phyloP scores from a whole-genome alignment of 805 yeast species.

The Myxozyma monticola region DNA sequence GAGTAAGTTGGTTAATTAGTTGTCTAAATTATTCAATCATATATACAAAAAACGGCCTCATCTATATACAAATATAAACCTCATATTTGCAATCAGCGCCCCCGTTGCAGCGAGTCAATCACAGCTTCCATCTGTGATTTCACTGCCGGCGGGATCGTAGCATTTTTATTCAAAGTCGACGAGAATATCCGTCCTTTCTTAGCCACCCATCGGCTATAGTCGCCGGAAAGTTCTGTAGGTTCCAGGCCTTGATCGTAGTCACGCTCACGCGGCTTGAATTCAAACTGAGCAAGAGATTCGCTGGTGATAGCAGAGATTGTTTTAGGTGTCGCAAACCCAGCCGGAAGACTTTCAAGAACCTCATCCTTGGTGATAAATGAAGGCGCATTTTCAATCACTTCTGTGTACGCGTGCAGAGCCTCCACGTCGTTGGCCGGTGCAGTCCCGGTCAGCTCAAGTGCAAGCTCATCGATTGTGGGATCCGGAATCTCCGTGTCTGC shows the following conservation, averaged over 20 bases:
- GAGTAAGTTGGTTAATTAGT: neutral
- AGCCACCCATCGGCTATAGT: slow-evolving; percentile 19
- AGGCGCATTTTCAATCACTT: slow-evolving; percentile 5
- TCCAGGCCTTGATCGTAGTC: slow-evolving; percentile 8
- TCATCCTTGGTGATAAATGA: slow-evolving; percentile 1
- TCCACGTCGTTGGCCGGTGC: too few relatives aligned
- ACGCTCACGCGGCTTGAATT: neutral
- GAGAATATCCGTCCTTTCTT: slow-evolving; percentile 6
- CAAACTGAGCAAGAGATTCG: neutral
- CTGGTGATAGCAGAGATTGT: neutral
- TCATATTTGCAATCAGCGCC: neutral
- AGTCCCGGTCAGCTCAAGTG: too few relatives aligned
- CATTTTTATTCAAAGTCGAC: slow-evolving; percentile 5
- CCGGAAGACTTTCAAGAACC: slow-evolving; percentile 1
- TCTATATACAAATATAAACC: neutral
- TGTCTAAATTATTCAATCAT: neutral
- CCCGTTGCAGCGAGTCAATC: slow-evolving; percentile 1
- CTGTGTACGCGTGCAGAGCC: slow-evolving; percentile 5
- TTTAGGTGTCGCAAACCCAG: slow-evolving; percentile 3
- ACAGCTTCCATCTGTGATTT: slow-evolving; percentile 9
- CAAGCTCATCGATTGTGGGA: too few relatives aligned
- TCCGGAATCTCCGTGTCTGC: too few relatives aligned
- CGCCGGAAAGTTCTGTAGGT: slow-evolving; percentile 12
- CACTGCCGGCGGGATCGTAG: slow-evolving; percentile 16
- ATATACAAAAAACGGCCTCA: neutral